These are phyloP conservation scores for Penicillium crustosum DNA, from an alignment of 2,329 filamentous ascomycete genomes.

Conservation along the genomic window DNA sequence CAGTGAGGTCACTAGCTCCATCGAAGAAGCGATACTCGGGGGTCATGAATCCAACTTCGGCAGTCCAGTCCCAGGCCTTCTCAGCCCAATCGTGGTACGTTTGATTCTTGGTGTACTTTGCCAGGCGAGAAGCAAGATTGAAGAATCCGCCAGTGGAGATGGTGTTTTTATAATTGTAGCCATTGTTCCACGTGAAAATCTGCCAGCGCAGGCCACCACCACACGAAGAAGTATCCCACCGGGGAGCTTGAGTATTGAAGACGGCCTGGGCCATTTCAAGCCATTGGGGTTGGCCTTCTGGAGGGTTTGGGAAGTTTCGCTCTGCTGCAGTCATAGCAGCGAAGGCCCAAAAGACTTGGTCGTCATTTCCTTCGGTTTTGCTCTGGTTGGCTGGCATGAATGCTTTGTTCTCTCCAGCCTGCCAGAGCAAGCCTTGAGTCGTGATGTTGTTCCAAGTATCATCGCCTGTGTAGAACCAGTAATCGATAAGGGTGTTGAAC, in stretches of 20 bases:
- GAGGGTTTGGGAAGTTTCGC: conserved; percentile 40
- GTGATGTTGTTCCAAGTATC: conserved; percentile 41
- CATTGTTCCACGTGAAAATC: conserved; percentile 37
- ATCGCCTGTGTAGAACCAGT: conserved; percentile 47
- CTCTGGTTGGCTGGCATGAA: conserved; percentile 47
- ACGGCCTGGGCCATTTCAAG: conserved; percentile 75
- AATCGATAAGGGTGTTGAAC: conserved; percentile 44
- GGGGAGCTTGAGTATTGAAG: conserved; percentile 72
- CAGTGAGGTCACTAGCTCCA: conserved; percentile 52
- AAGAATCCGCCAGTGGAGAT: conserved; percentile 38
- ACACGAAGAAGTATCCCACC: conserved; percentile 69
- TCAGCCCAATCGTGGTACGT: conserved; percentile 63
- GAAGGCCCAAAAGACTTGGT: conserved; percentile 60
- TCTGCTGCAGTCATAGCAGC: conserved; percentile 59
- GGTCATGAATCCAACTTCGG: conserved; percentile 52
- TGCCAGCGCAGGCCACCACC: conserved; percentile 62
- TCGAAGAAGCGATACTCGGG: conserved; percentile 55
- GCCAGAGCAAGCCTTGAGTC: conserved; percentile 39
- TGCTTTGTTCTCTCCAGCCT: conserved; percentile 38
- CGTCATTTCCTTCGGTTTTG: conserved; percentile 54
- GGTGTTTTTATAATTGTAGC: conserved; percentile 37
- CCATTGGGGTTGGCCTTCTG: conserved; percentile 66
- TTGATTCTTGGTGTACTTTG: conserved; percentile 33
- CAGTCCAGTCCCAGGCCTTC: conserved; percentile 61
- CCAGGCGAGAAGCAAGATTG: conserved; percentile 32